phyloP scores from a whole-genome alignment of 768 basidiomycete genomes.

The Leucogyrophana mollusca region DNA sequence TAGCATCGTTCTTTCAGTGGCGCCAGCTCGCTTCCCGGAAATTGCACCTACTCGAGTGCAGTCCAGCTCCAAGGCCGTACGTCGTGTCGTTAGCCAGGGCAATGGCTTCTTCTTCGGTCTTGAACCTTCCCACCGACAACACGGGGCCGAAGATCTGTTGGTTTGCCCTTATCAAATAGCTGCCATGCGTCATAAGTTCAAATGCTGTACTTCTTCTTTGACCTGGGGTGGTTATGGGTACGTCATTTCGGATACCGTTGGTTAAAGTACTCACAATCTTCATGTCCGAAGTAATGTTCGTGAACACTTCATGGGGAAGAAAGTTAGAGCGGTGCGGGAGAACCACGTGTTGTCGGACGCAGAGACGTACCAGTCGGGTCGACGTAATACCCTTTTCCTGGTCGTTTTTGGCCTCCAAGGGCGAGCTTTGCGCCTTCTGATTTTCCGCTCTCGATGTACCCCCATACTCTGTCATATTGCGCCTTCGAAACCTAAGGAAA shows the following conservation, averaged over 20 bases:
- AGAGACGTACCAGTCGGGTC: slow-evolving; percentile 79
- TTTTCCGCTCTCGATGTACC: slow-evolving; percentile 86
- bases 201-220: slow-evolving; percentile 26
- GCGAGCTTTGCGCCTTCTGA: slow-evolving; percentile 75
- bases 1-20: background rate
- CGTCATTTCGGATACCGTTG: slow-evolving; percentile 2
- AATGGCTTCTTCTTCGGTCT: slow-evolving; percentile 85
- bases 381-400: slow-evolving; percentile 81
- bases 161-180: slow-evolving; percentile 7
- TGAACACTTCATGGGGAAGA: slow-evolving; percentile 59
- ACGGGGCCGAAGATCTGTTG: slow-evolving; percentile 93
- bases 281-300: slow-evolving; percentile 78
- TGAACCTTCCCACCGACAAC: slow-evolving; percentile 77
- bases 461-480: slow-evolving; percentile 85
- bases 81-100: slow-evolving; percentile 81
- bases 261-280: slow-evolving; percentile 62
- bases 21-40: background rate
- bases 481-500: slow-evolving; percentile 67
- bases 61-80: slow-evolving; percentile 90
- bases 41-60: slow-evolving; percentile 72
- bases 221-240: slow-evolving; percentile 29
- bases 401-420: slow-evolving; percentile 78
- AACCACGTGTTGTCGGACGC: slow-evolving; percentile 8
- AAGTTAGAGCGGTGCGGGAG: slow-evolving; percentile 3
- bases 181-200: slow-evolving; percentile 8